phyloP scores from a whole-genome alignment of 2,329 filamentous ascomycete species.

The Myrmaecium sp. region DNA sequence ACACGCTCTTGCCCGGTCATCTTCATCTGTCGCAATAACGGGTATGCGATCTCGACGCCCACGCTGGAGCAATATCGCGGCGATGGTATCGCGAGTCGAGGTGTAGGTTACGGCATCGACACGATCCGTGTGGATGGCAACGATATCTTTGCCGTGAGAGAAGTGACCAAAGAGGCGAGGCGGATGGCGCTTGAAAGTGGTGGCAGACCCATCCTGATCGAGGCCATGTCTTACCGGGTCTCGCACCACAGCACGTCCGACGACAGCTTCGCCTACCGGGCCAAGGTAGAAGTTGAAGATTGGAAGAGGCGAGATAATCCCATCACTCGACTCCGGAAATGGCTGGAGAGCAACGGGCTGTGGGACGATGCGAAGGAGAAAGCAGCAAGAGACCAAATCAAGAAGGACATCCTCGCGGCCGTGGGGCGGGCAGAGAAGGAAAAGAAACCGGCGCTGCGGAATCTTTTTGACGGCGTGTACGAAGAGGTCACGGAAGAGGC shows the following conservation, averaged over 20 bases:
- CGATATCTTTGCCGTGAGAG: slow-evolving; percentile 75
- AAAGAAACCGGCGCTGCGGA: slow-evolving; percentile 55
- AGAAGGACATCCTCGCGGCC: slow-evolving; percentile 64
- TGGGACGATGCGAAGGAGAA: slow-evolving; percentile 81
- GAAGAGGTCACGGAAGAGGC: slow-evolving; percentile 71
- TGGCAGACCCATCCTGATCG: slow-evolving; percentile 71
- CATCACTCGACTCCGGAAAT: slow-evolving; percentile 71
- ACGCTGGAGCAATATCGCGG: slow-evolving; percentile 83
- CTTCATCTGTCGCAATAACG: slow-evolving; percentile 87
- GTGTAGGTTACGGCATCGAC: slow-evolving; percentile 84
- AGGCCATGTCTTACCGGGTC: slow-evolving; percentile 97
- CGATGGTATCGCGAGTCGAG: slow-evolving; percentile 75
- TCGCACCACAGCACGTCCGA: slow-evolving; percentile 94
- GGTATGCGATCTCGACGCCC: slow-evolving; percentile 78
- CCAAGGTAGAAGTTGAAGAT: slow-evolving; percentile 81
- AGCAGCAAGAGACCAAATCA: slow-evolving; percentile 44
- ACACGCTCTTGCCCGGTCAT: slow-evolving; percentile 75
- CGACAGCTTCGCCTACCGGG: slow-evolving; percentile 91
- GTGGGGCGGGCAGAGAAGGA: slow-evolving; percentile 72
- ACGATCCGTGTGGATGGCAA: slow-evolving; percentile 90
- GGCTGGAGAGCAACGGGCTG: slow-evolving; percentile 56
- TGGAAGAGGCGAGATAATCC: slow-evolving; percentile 88
- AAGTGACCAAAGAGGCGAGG: slow-evolving; percentile 62
- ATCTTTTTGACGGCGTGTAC: slow-evolving; percentile 79
- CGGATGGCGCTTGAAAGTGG: slow-evolving; percentile 62